Evolutionary conservation across 768 basidiomycete genomes (phyloP), one percentile per base, ranked within the genome.

Genomic region (Tricholoma furcatifolium): DNA sequence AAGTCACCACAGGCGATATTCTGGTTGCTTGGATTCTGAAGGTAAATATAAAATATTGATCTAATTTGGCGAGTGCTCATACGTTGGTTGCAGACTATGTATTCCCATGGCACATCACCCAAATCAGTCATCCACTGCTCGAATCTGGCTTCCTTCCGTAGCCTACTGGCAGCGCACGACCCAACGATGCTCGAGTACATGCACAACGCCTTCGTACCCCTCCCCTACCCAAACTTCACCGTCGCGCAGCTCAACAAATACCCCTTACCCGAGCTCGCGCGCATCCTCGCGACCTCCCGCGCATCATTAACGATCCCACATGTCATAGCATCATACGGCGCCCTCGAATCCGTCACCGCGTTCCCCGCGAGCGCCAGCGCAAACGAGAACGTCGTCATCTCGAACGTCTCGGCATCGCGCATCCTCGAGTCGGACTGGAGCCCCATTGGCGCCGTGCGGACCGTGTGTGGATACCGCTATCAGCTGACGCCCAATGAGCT

Each of bases 1-100:
- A 48, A 32, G 53, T 54, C 18, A 54, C 53, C n/a, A 73, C 73
- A 1, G 73, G 74, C 1, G 74, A 75, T 53, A 63, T 76, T 31
- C 63, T 75, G 17, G 67, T 67, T 4, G 73, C 74, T 4, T 77
- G 76, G 74, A 40, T 74, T 20, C 57, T 72, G 55, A 75, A 75
- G 62, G 74, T 74, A 44, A 27, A 30, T 36, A 2, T 27, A 2
- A 4, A 3, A 3, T 5, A 46, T 8, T 11, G 14, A 6, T 20
- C 9, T 14, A 6, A 21, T 17, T n/a, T 36, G 6, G 15, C 20
- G 4, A 11, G 3, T n/a, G 6, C 20, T 59, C 24, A 44, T 36
- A 3, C 35, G 18, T 14, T 23, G 40, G 2, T 5, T 55, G 0
- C 47, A 77, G 75, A 68, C 67, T 2, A 57, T 72, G 6, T 75